These are phyloP conservation scores for Scalesia atractyloides DNA, from an alignment of 129 eudicot genomes.

Conservation along the genomic window DNA sequence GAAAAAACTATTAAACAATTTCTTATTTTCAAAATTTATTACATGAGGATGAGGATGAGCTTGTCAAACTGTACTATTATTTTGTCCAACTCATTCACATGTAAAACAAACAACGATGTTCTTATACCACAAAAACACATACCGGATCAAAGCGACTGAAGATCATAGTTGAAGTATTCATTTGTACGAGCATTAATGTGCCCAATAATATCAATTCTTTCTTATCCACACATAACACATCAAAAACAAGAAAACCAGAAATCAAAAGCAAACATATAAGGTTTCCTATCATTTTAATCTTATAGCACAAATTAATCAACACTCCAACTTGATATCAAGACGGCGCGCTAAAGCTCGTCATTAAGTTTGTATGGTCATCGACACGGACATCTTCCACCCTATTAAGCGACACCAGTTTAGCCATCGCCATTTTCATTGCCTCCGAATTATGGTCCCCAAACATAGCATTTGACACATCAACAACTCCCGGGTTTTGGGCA, in stretches of 20 bases:
- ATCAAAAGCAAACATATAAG: background rate
- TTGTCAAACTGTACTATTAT: too few species aligned
- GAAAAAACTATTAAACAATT: too few species aligned
- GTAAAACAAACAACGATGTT: too few species aligned
- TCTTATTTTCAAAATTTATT: too few species aligned
- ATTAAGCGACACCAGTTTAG: slow-evolving; percentile 39
- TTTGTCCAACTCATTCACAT: too few species aligned
- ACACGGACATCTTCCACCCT: slow-evolving; percentile 33
- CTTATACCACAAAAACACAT: too few species aligned
- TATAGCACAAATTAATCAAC: background rate
- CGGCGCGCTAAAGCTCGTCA: slow-evolving; percentile 28
- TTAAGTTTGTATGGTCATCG: slow-evolving; percentile 6
- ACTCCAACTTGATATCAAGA: background rate
- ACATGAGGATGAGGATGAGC: too few species aligned
- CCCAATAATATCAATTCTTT: background rate
- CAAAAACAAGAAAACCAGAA: slow-evolving; percentile 1
- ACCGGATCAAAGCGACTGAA: background rate
- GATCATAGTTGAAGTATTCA: background rate
- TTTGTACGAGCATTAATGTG: background rate
- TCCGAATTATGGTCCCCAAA: slow-evolving; percentile 35
- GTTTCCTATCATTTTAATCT: background rate
- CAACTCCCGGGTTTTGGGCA: slow-evolving; percentile 78
- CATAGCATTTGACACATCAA: slow-evolving; percentile 54
- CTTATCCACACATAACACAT: background rate
- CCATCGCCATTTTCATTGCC: slow-evolving; percentile 34